Evolutionary conservation across 2,329 filamentous ascomycete genomes (phyloP).

Genomic region (Cyanodermella asteris): DNA sequence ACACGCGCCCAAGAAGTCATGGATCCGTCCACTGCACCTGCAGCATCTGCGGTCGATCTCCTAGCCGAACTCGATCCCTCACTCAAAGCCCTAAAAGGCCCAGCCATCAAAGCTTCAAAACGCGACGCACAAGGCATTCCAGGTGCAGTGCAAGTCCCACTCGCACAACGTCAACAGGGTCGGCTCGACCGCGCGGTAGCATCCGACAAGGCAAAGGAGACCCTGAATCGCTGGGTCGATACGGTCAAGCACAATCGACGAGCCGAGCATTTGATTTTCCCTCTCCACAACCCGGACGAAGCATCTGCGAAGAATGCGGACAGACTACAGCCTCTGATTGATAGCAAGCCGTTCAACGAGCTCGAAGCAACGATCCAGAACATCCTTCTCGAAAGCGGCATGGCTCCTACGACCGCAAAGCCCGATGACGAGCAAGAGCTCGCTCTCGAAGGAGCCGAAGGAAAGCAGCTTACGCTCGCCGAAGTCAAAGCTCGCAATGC

Average conservation of each 20-base stretch:
- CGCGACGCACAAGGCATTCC: no score
- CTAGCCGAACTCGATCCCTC: no score
- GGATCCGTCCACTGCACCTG: no score
- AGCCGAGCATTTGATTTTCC: constrained; percentile 78
- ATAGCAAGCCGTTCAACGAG: constrained; percentile 48
- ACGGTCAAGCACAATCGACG: constrained; percentile 86
- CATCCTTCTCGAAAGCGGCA: constrained; percentile 75
- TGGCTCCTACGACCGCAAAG: constrained; percentile 37
- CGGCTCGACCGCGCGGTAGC: constrained; percentile 61
- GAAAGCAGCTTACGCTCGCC: constrained; percentile 49
- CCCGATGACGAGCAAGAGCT: constrained; percentile 42
- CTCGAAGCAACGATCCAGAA: constrained; percentile 69
- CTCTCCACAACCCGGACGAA: constrained; percentile 50
- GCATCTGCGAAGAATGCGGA: constrained; percentile 38
- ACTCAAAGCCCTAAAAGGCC: no score
- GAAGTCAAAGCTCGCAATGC: constrained; percentile 51
- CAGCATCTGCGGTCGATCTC: no score
- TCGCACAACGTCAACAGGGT: constrained; percentile 72
- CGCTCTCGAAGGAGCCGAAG: constrained; percentile 46
- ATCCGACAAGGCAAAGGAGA: constrained; percentile 79
- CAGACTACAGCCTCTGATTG: constrained; percentile 35
- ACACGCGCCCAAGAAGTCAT: no score
- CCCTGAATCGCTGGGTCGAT: constrained; percentile 74
- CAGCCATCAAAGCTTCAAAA: no score
- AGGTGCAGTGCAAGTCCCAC: constrained; percentile 58